These are phyloP conservation scores for Babesia sp. DNA, from an alignment of 169 alveolate genomes.

Conservation along the genomic window DNA sequence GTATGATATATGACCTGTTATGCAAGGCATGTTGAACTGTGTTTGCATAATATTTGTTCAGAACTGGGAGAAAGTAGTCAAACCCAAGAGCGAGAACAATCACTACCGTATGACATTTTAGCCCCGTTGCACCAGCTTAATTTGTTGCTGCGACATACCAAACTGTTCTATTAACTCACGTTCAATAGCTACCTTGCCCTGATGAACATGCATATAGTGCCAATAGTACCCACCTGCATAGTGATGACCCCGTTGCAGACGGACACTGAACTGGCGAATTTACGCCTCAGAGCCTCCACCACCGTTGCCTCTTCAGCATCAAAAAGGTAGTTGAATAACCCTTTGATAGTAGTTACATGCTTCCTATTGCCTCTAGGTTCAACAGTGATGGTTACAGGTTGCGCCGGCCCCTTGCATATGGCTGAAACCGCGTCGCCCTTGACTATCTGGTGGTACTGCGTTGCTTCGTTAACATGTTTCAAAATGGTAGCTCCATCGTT, in stretches of 20 bases:
- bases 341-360: slow-evolving; percentile 46
- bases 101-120: slow-evolving; percentile 79
- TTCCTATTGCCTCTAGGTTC: slow-evolving; percentile 58
- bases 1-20: slow-evolving; percentile 86
- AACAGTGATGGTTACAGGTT: slow-evolving; percentile 45
- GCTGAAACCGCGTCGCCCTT: slow-evolving; percentile 11
- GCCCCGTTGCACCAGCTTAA: neutral
- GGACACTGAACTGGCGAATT: slow-evolving; percentile 40
- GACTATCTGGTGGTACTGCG: slow-evolving; percentile 13
- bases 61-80: slow-evolving; percentile 86
- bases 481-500: slow-evolving; percentile 8
- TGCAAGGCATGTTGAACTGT: slow-evolving; percentile 63
- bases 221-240: slow-evolving; percentile 18
- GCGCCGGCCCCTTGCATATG: slow-evolving; percentile 18
- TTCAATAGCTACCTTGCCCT: slow-evolving; percentile 23
- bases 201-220: neutral
- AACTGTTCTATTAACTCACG: slow-evolving; percentile 10
- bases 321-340: slow-evolving; percentile 38
- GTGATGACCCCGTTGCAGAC: slow-evolving; percentile 12
- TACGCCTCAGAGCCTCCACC: slow-evolving; percentile 36
- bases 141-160: slow-evolving; percentile 31
- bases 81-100: slow-evolving; percentile 83
- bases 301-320: slow-evolving; percentile 30
- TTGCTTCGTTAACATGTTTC: slow-evolving; percentile 9
- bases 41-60: neutral